Evolutionary conservation across 495 filamentous ascomycete genomes (phyloP), one percentile per base, ranked within the genome.

Genomic region (Penicillium coprophilum): DNA sequence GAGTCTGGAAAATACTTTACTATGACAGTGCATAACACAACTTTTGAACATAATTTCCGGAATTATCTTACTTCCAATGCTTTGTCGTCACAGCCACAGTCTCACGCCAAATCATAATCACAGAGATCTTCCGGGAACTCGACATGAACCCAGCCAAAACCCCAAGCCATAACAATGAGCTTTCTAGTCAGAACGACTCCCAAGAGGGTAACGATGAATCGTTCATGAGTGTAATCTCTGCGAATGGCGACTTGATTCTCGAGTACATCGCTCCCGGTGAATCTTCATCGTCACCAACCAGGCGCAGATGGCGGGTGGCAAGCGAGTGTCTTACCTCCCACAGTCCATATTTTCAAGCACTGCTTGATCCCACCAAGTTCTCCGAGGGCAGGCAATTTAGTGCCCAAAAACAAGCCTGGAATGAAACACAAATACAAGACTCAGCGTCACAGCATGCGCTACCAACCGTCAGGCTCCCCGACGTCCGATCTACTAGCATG

Each of bases 361-460:
- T 82, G 7, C 64, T 82, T 9, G 77, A 81, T 47, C 71, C 75
- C 1, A 59, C 67, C 20, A 82, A 81, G 51, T 82, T 82, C 53
- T 61, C 61, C 1, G 79, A 82, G 53, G 78, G 78, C 7, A 71
- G 63, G 38, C n/a, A 67, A 13, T 63, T 72, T 30, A 57, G 69
- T 58, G 61, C 67, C 21, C 69, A 72, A 38, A 67, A 67, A 23
- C 46, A 62, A 49, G 38, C 52, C 10, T 50, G 45, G 44, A 43
- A 32, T 46, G 56, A 59, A 50, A 19, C 44, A 12, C 46, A 55
- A n/a, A 27, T 6, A 9, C 7, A 19, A 19, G 24, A 57, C 4
- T 5, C 7, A 11, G 23, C 55, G 2, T 44, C 21, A 10, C 44
- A 55, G 31, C 34, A 58, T 44, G 41, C 19, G 6, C 19, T 75